Evolutionary conservation across 345 rosid species (phyloP).

Genomic region (Acer campestre): DNA sequence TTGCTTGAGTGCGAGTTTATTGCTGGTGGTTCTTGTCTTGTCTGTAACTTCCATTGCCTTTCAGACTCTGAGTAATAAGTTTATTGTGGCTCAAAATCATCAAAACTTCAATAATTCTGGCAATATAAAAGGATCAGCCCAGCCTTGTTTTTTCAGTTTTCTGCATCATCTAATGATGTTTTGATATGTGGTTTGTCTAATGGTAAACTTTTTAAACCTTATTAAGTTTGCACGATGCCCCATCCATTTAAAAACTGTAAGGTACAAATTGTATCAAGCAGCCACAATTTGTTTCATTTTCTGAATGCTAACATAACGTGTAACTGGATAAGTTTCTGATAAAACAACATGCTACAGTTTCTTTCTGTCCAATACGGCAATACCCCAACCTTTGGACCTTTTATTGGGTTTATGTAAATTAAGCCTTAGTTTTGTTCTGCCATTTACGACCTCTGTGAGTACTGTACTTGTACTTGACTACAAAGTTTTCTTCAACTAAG

Average conservation of each 20-base stretch:
- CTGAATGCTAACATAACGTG: background rate
- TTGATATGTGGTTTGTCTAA: background rate
- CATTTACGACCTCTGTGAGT: background rate
- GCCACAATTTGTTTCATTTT: background rate
- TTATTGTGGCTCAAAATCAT: background rate
- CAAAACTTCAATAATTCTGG: background rate
- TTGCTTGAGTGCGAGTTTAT: background rate
- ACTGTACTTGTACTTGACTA: background rate
- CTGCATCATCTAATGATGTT: background rate
- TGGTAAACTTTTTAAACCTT: background rate
- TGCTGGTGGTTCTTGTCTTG: background rate
- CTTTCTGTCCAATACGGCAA: background rate
- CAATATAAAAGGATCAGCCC: background rate
- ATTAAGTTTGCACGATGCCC: background rate
- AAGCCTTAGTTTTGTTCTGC: background rate
- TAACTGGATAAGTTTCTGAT: background rate
- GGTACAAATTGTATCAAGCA: background rate
- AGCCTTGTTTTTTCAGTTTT: background rate
- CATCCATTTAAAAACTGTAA: background rate
- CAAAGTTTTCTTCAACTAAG: background rate
- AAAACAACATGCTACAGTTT: background rate
- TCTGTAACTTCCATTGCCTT: background rate
- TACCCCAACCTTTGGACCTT: background rate
- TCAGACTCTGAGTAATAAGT: background rate
- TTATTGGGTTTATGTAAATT: background rate